These are phyloP conservation scores for Yarrowia divulgata DNA, from an alignment of 805 yeast genomes.

Conservation along the genomic window DNA sequence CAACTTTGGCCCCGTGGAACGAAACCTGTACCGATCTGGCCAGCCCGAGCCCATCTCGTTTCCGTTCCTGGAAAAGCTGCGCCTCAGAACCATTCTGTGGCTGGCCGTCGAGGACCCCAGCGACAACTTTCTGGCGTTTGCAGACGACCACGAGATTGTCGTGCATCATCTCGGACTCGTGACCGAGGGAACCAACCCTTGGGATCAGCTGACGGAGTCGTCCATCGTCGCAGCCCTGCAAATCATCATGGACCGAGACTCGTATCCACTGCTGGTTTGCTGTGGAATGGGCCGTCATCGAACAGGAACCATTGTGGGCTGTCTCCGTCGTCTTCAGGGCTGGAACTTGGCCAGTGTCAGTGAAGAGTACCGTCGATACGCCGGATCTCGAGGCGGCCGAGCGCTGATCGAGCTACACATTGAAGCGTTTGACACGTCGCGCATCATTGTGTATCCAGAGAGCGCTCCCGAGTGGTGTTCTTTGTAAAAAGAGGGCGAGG, in stretches of 20 bases:
- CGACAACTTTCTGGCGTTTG: constrained; percentile 83
- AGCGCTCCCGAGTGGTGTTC: constrained; percentile 58
- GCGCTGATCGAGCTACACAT: constrained; percentile 89
- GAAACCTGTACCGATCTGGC: constrained; percentile 84
- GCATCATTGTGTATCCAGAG: constrained; percentile 54
- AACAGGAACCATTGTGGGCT: constrained; percentile 96
- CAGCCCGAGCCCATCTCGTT: constrained; percentile 95
- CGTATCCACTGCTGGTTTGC: constrained; percentile 87
- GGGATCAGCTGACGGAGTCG: constrained; percentile 92
- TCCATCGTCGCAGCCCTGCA: constrained; percentile 81
- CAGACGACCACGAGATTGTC: constrained; percentile 71
- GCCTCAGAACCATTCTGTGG: constrained; percentile 87
- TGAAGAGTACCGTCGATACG: constrained; percentile 92
- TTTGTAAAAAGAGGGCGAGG: neutral
- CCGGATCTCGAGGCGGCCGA: constrained; percentile 92
- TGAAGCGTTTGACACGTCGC: constrained; percentile 67
- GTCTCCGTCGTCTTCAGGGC: constrained; percentile 89
- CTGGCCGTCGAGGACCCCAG: constrained; percentile 94
- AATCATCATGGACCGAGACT: constrained; percentile 71
- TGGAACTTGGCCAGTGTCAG: constrained; percentile 96
- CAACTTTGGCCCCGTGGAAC: constrained; percentile 94
- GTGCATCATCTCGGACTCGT: constrained; percentile 84
- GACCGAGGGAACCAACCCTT: constrained; percentile 86
- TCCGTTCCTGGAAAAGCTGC: constrained; percentile 76
- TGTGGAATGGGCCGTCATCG: constrained; percentile 99